Evolutionary conservation across 768 basidiomycete genomes (phyloP).

Genomic region (Lactifluus piperatus): DNA sequence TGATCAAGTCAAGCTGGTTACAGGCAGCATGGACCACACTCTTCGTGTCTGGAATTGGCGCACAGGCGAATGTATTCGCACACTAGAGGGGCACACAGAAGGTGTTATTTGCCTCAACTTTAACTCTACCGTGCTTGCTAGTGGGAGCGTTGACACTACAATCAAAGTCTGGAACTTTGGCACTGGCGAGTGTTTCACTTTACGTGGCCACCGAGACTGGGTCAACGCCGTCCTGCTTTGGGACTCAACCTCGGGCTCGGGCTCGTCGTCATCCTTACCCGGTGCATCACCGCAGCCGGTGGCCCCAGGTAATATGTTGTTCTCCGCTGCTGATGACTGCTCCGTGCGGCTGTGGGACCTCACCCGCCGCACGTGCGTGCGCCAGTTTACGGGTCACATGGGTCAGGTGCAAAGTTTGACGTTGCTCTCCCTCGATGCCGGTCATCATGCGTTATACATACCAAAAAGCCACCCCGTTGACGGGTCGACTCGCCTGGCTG

Average conservation of each 20-base stretch:
- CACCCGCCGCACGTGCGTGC: slow-evolving; percentile 65
- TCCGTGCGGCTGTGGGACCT: slow-evolving; percentile 95
- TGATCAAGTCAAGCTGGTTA: slow-evolving; percentile 90
- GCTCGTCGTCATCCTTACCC: slow-evolving; percentile 26
- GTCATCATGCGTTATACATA: not conserved
- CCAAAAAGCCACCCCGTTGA: not conserved
- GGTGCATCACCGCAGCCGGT: slow-evolving; percentile 40
- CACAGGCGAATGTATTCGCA: slow-evolving; percentile 78
- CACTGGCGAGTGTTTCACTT: slow-evolving; percentile 83
- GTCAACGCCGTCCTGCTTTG: slow-evolving; percentile 92
- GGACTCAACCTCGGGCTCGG: slow-evolving; percentile 48
- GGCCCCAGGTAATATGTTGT: slow-evolving; percentile 86
- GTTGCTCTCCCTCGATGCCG: slow-evolving; percentile 54
- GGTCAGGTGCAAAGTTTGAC: slow-evolving; percentile 92
- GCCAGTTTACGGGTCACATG: slow-evolving; percentile 82
- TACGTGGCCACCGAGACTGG: slow-evolving; percentile 93
- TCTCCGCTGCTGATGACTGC: slow-evolving; percentile 94
- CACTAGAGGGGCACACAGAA: slow-evolving; percentile 82
- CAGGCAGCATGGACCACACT: slow-evolving; percentile 92
- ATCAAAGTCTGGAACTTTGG: slow-evolving; percentile 93
- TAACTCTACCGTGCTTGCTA: slow-evolving; percentile 85
- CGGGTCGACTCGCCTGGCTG: not conserved
- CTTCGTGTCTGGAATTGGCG: slow-evolving; percentile 97
- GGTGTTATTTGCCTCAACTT: slow-evolving; percentile 89
- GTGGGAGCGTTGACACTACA: slow-evolving; percentile 89